Evolutionary conservation across 495 filamentous ascomycete species (phyloP).

Genomic region (Mytilinidion resinicola): DNA sequence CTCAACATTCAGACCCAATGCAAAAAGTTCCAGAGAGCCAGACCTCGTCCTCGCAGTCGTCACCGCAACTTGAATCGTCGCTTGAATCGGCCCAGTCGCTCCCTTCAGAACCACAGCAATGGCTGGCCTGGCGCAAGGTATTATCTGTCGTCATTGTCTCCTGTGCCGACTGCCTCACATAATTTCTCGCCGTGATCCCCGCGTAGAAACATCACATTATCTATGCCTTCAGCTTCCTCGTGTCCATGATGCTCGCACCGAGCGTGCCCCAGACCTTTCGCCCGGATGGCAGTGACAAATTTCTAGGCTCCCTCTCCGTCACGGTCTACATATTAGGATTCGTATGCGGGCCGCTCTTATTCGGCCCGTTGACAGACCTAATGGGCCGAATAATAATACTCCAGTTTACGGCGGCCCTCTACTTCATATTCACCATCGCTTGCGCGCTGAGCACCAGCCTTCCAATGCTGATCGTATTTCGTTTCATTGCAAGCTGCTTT

Average conservation of each 20-base stretch:
- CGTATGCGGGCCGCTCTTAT: constrained; percentile 10
- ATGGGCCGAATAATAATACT: constrained; percentile 10
- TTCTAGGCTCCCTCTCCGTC: constrained; percentile 12
- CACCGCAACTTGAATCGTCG: no score
- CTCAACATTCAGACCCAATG: no score
- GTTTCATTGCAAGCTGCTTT: constrained; percentile 38
- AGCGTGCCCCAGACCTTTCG: constrained; percentile 5
- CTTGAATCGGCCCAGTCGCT: no score
- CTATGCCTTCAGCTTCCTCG: constrained; percentile 2
- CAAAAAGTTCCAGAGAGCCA: no score
- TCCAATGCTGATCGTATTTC: constrained; percentile 40
- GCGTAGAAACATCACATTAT: neutral
- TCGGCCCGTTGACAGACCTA: constrained; percentile 17
- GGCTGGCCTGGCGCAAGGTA: no score
- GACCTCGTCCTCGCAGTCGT: no score
- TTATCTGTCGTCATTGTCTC: no score
- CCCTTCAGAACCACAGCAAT: no score
- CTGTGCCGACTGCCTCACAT: constrained; percentile 10
- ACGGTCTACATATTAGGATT: constrained; percentile 20
- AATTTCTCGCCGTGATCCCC: neutral
- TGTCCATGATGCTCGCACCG: constrained; percentile 7
- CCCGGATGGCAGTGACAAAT: constrained; percentile 3
- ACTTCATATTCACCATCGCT: constrained; percentile 23
- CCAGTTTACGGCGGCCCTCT: constrained; percentile 1
- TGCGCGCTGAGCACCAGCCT: constrained; percentile 39